Evolutionary conservation across 495 filamentous ascomycete genomes (phyloP).

Genomic region (Penicillium maclennaniae): DNA sequence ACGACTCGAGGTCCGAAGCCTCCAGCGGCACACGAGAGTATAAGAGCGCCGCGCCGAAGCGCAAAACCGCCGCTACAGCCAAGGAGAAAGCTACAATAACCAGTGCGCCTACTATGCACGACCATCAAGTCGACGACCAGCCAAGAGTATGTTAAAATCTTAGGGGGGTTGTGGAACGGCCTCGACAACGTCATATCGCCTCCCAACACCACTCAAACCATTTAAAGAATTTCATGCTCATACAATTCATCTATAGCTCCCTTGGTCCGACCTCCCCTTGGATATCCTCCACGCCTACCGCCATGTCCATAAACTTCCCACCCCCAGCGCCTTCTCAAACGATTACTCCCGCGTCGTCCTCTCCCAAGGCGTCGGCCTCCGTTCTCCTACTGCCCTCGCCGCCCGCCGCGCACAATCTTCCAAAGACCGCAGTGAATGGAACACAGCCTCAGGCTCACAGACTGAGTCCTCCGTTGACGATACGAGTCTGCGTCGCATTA

Average conservation of each 20-base stretch:
- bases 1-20: constrained; percentile 54
- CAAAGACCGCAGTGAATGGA: neutral
- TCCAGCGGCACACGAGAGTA: constrained; percentile 50
- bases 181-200: constrained; percentile 6
- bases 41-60: constrained; percentile 30
- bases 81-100: constrained; percentile 34
- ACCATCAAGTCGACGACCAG: constrained; percentile 25
- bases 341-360: constrained; percentile 70
- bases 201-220: neutral
- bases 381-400: constrained; percentile 43
- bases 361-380: constrained; percentile 64
- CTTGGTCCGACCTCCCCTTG: constrained; percentile 70
- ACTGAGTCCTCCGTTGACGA: constrained; percentile 10
- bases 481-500: constrained; percentile 29
- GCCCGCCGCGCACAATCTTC: constrained; percentile 35
- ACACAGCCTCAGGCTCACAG: neutral
- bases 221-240: neutral
- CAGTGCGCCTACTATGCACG: constrained; percentile 31
- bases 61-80: constrained; percentile 29
- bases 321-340: constrained; percentile 64
- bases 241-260: constrained; percentile 50
- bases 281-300: constrained; percentile 77
- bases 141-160: constrained; percentile 31
- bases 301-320: constrained; percentile 68
- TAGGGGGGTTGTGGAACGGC: neutral